Base-by-base conservation (phyloP, 257 asterid species). In the Salvia rosmarinus region DNA sequence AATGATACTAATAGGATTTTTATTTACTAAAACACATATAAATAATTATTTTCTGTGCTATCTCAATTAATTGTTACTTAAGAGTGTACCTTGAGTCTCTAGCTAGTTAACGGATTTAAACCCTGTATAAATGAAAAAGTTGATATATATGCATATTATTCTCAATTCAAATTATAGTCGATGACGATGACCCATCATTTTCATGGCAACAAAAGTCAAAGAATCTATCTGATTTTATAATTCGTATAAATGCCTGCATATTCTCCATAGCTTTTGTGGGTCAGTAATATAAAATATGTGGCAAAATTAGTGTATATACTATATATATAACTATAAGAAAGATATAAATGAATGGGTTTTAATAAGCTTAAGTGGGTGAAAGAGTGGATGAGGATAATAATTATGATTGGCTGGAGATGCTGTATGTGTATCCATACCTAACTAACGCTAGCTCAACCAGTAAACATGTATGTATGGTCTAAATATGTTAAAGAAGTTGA, bases 201-300 rank as follows among this genome's bases (percentile, higher is more conserved):
- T 67, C 70, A 60, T 39, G 66, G 42, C 20, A 39, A 25, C 49
- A n/a, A 61, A 61, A 75, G 75, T 75, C 75, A 75, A 20, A 75
- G 65, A 73, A 52, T 68, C 21, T 39, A 28, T 40, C 19, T 20
- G 49, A 21, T 42, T 7, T 8, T 19, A 12, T 4, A 52, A 32
- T 44, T 11, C 16, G 43, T 8, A 32, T 58, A 19, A 64, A 51
- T 64, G 58, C 56, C 63, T 64, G 59, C 59, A 74, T 55, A 49
- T 43, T 64, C 47, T 40, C 6, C 3, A 2, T 55, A 23, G 8
- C n/a, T 12, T 25, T 63, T 40, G 61, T 23, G 50, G 50, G 66
- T 61, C 70, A 39, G 14, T 37, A 43, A 12, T n/a, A n/a, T n/a
- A n/a, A n/a, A n/a, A n/a, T n/a, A n/a, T 70, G 74, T 5, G 23